Conservation (phyloP, 2,329 filamentous ascomycete genomes). For the Anthostomella pinea region DNA sequence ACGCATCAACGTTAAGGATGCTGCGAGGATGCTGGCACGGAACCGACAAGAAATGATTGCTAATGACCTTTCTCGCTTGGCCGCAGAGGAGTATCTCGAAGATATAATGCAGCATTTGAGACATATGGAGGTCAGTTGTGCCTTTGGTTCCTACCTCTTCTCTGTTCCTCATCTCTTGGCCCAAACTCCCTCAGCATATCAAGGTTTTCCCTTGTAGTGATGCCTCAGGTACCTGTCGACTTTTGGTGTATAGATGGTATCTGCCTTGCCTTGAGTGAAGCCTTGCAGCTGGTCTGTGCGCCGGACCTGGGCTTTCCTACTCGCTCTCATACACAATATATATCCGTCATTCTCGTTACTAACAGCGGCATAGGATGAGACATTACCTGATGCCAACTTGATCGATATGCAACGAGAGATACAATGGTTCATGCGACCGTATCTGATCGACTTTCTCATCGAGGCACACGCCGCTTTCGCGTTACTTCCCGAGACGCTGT, state of each 20-base stretch:
- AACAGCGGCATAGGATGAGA: constrained; percentile 60
- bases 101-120: constrained; percentile 94
- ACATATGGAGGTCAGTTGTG: constrained; percentile 74
- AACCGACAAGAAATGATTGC: constrained; percentile 85
- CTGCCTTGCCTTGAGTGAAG: too few species aligned
- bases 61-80: constrained; percentile 80
- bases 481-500: constrained; percentile 89
- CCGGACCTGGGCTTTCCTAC: too few species aligned
- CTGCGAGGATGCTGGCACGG: constrained; percentile 73
- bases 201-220: too few species aligned
- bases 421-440: constrained; percentile 99
- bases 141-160: constrained; percentile 1
- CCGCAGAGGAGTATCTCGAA: constrained; percentile 87
- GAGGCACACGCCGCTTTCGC: constrained; percentile 96
- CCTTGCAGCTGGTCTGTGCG: too few species aligned
- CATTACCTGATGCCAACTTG: constrained; percentile 90
- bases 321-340: too few species aligned
- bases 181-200: background rate
- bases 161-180: background rate
- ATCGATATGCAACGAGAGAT: constrained; percentile 99
- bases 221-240: too few species aligned
- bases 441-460: constrained; percentile 95
- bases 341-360: constrained; percentile 5
- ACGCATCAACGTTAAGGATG: constrained; percentile 69
- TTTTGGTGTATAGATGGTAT: too few species aligned